Evolutionary conservation across 345 rosid genomes (phyloP).

Genomic region (Geranium brycei): DNA sequence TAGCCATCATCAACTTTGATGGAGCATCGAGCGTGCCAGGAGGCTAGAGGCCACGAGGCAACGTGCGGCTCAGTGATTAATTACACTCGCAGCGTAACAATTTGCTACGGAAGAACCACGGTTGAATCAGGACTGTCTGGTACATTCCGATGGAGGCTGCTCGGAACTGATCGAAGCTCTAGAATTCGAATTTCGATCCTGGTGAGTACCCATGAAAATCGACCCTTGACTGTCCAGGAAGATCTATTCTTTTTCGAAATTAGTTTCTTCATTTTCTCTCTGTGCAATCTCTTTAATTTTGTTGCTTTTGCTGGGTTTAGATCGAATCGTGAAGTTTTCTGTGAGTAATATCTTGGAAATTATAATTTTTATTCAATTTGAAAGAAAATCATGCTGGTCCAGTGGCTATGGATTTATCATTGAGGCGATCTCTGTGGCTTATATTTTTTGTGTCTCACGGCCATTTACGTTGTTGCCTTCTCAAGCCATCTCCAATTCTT

Average conservation of each 20-base stretch:
- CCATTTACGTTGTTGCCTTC: no score
- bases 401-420: not conserved
- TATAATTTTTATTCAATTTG: not conserved
- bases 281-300: not conserved
- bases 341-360: not conserved
- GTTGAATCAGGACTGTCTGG: not conserved
- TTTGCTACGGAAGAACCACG: not conserved
- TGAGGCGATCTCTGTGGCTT: not conserved
- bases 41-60: not conserved
- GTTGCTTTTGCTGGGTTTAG: not conserved
- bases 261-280: not conserved
- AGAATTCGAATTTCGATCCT: not conserved
- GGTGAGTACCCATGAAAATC: not conserved
- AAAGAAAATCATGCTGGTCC: no score
- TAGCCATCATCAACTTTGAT: no score
- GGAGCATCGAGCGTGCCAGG: not conserved
- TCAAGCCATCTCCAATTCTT: no score
- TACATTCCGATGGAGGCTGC: not conserved
- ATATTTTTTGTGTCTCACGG: no score
- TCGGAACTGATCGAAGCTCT: not conserved
- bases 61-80: not conserved
- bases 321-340: not conserved
- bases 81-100: not conserved
- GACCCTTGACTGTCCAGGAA: not conserved
- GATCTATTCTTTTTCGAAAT: not conserved